Base-by-base conservation (phyloP, 305 asterid genomes). In the Solanum hybrid region DNA sequence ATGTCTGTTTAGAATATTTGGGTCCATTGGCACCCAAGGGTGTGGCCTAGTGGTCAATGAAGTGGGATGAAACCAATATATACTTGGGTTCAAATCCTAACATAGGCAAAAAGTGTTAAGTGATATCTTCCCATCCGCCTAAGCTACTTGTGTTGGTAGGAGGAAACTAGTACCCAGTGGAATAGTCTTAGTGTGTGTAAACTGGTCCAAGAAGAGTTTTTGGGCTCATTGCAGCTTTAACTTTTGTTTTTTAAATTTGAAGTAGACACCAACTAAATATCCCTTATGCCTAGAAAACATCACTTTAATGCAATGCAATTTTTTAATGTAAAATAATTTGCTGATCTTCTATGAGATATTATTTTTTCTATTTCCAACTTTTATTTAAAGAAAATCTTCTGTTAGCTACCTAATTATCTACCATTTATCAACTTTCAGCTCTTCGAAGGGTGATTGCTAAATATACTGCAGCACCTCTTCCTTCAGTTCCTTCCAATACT, bases 371-470 rank as follows among this genome's bases (percentile, higher is more conserved):
- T 51, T 51, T 51, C 66, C 66, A 51, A 51, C 66, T 51, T 51
- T 51, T 51, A 51, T 15, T 6, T 51, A 51, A 51, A 51, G 72
- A 56, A 17, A 51, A 11, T 81, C 13, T 85, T 51, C 24, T 45
- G 76, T 32, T 19, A 2, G 88, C 88, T 85, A 56, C 32, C 76
- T 56, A 51, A 87, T 90, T 76, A 88, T 66, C 77, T 72, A 56
- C 29, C 31, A 69, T 89, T 91, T 31, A 86, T 12, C 81, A 91
- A 88, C 89, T 94, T 95, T 93, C 98, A 97, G 99, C 97, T 93
- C 91, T 97, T 86, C 95, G 97, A 88, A 91, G 89, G 89, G 98
- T 97, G 37, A 95, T 97, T 86, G 94, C 95, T 36, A 94, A 93
- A 91, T 95, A 95, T 82, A 94, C 94, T 85, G 78, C 89, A 51